phyloP scores from a whole-genome alignment of 75 land plant genomes.

The Picea glauca region DNA sequence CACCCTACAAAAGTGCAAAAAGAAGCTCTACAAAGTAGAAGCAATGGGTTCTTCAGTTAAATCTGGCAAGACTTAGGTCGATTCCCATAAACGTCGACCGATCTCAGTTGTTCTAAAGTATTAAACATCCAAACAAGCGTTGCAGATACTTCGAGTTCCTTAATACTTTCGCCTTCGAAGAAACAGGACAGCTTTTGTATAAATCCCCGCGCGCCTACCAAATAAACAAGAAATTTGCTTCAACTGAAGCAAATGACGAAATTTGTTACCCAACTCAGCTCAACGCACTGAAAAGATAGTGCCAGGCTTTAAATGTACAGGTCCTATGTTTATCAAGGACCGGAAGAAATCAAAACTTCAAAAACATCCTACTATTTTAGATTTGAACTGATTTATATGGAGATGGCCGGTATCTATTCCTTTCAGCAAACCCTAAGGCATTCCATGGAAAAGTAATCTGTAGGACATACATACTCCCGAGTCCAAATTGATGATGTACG shows the following conservation, averaged over 20 bases:
- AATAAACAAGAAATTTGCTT: neutral
- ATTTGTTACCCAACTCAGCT: neutral
- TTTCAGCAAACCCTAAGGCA: neutral
- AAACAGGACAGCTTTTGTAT: neutral
- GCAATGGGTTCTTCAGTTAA: neutral
- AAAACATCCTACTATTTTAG: no score
- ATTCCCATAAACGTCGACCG: neutral
- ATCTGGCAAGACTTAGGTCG: neutral
- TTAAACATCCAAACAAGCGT: neutral
- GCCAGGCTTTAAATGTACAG: no score
- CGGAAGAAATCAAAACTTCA: no score
- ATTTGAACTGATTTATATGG: no score
- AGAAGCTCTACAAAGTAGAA: no score
- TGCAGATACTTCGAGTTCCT: neutral
- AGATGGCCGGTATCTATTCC: neutral
- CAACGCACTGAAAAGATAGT: neutral
- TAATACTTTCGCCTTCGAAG: neutral
- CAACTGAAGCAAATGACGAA: neutral
- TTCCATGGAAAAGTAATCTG: no score
- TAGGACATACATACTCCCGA: no score
- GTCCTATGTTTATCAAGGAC: no score
- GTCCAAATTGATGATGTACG: no score
- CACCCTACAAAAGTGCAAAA: neutral
- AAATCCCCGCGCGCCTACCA: neutral
- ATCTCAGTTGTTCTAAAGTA: neutral